Conservation (phyloP, 257 asterid species). For the Nicotiana sylvestris region DNA sequence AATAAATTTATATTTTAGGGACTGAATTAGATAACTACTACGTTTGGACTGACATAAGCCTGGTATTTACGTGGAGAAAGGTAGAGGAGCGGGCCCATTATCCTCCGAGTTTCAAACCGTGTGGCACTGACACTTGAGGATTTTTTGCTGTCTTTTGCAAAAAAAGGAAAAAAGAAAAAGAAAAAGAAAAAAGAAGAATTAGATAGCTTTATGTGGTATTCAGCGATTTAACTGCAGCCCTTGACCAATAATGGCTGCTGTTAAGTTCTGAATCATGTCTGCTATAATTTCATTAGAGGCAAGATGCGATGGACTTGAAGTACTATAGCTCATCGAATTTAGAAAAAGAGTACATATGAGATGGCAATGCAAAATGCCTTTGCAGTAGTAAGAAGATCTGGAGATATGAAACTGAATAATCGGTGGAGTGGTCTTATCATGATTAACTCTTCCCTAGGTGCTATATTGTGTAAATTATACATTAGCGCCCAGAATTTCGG, state of each 20-base stretch:
- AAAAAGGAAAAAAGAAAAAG: too few species aligned
- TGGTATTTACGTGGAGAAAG: too few species aligned
- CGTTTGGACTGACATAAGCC: too few species aligned
- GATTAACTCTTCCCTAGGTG: neutral
- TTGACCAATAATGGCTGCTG: conserved; percentile 1
- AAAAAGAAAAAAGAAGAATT: neutral
- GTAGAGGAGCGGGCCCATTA: too few species aligned
- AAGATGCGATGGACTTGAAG: neutral
- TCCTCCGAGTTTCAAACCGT: too few species aligned
- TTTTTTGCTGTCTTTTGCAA: too few species aligned
- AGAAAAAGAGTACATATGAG: neutral
- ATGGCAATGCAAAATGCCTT: neutral
- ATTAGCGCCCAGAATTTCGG: neutral
- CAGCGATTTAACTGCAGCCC: neutral
- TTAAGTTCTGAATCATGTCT: neutral
- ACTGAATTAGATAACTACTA: neutral
- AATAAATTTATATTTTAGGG: neutral
- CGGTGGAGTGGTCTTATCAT: neutral
- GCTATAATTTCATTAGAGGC: neutral
- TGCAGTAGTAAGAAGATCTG: neutral
- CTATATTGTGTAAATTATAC: neutral
- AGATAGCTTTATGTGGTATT: neutral
- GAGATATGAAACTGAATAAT: neutral
- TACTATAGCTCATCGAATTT: neutral
- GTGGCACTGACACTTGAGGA: too few species aligned